Evolutionary conservation across 2,329 filamentous ascomycete genomes (phyloP), one percentile per base, ranked within the genome.

Genomic region (Polychaeton citri): DNA sequence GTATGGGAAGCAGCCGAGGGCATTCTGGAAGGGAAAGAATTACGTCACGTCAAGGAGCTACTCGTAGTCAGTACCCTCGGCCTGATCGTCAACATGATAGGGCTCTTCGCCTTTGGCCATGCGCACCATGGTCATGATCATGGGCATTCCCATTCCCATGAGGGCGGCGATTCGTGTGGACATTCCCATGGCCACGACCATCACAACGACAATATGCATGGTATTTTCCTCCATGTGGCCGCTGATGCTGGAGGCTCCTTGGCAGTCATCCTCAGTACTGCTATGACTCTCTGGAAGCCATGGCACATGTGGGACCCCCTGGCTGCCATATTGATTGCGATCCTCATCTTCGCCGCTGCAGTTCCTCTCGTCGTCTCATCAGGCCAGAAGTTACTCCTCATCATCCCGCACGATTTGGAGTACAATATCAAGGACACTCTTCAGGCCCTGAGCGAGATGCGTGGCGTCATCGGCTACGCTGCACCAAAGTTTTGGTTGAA

Each of bases 141-240:
- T 37, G 47, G 45, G 7, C 59, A 64, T 39, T 44, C 44, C 2
- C 60, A 65, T 40, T 46, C 36, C 40, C 44, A 43, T 24, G 33
- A 28, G 6, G 40, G 45, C 34, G 34, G 32, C 18, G 44, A 47
- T 30, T 36, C 32, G 13, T 42, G 48, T 36, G 46, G 44, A 19
- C 39, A 42, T 12, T 33, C 33, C 33, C 43, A 40, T 19, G 21
- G 33, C 7, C 35, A 34, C 21, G 62, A 64, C n/a, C 81, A 87
- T 51, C 81, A 85, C 42, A 94, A 94, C 57, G 90, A 98, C 51
- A 98, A 98, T 54, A 95, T 98, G 87, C 75, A 90, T 49, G 90
- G 90, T 9, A 96, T 98, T 46, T 98, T 93, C 59, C 67, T 98
- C 15, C 90, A 98, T 53, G 83, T 98, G 34, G 69, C 96, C 19